Percentiles rank a stretch among this genome's conserved stretches.
Conservation (phyloP, 495 filamentous ascomycete genomes). For the Penicillium mononematosum region DNA sequence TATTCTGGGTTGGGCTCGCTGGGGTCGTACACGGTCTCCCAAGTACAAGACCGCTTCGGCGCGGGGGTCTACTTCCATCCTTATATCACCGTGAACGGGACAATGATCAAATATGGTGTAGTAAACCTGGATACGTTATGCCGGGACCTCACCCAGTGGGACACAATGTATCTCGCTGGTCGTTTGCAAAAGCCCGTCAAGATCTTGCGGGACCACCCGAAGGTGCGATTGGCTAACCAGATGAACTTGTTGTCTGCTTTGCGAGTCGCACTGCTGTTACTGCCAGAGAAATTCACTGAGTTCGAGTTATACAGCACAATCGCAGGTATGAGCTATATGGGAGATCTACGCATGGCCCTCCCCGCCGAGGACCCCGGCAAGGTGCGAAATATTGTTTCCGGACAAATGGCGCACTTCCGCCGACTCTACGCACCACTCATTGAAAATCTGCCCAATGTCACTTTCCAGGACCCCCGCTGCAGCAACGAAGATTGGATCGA, state of each 20-base stretch:
- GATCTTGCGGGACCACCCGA: constrained; percentile 89
- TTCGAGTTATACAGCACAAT: constrained; percentile 86
- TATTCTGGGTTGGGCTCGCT: constrained; percentile 85
- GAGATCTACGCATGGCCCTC: constrained; percentile 88
- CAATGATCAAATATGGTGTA: constrained; percentile 95
- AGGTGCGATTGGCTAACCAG: constrained; percentile 89
- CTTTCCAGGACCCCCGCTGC: constrained; percentile 68
- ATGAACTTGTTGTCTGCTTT: constrained; percentile 90
- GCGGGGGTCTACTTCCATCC: constrained; percentile 98
- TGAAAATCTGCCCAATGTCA: constrained; percentile 82
- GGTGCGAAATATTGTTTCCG: constrained; percentile 86
- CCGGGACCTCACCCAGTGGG: constrained; percentile 81
- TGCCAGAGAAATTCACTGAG: constrained; percentile 83
- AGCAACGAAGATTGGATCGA: constrained; percentile 62
- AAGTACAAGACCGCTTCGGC: constrained; percentile 82
- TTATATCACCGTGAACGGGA: constrained; percentile 92
- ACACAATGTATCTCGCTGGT: constrained; percentile 89
- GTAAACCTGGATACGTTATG: constrained; percentile 89
- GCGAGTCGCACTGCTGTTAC: constrained; percentile 80
- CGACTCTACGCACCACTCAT: constrained; percentile 86
- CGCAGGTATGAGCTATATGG: constrained; percentile 86
- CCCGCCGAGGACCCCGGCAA: constrained; percentile 89
- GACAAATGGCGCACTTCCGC: constrained; percentile 88
- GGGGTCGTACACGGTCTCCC: constrained; percentile 77
- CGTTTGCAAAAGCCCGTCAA: constrained; percentile 97